Evolutionary conservation across 306 rosid genomes (phyloP), one percentile per base, ranked within the genome.

Genomic region (Argentina anserina): DNA sequence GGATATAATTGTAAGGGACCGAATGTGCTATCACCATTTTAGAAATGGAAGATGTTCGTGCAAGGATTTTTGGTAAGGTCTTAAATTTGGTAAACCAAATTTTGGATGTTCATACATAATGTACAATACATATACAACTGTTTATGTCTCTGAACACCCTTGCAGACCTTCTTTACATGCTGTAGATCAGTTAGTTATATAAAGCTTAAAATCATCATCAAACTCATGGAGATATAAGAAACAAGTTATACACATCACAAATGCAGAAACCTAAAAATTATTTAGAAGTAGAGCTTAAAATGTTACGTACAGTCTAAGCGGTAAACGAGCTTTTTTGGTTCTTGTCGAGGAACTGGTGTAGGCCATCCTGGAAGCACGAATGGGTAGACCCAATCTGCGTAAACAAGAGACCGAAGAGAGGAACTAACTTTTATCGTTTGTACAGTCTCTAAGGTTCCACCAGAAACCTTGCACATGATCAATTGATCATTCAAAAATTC

Each of bases 21-120:
- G 87, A 0, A 85, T 66, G 39, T 86, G 86, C 43, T 88, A 86
- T 80, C 93, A 88, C 78, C 83, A 80, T 69, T 88, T 88, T 74
- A 76, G 59, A 72, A 71, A 76, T 62, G 90, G 86, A 53, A 73
- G 59, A n/a, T 88, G 93, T 73, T 82, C 93, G 0, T 86, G 93
- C 52, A 79, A 74, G 69, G 89, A 86, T 49, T 86, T 80, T 70
- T 88, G 90, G 93, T 88, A 65, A 88, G 77, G 34, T 87, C 56
- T 56, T 17, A 10, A 45, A 26, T 43, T 68, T 31, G 23, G 0
- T 60, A 60, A 41, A 7, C 41, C 40, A 11, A 17, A 1, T 60
- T 25, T 58, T 58, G 37, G 37, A 58, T 13, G 40, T 28, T 14
- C 65, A 60, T 9, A 12, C 61, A 21, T 55, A 7, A 7, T 60